Base-by-base conservation (phyloP, 331 rosid genomes). In the Rhamnella rubrinervis region DNA sequence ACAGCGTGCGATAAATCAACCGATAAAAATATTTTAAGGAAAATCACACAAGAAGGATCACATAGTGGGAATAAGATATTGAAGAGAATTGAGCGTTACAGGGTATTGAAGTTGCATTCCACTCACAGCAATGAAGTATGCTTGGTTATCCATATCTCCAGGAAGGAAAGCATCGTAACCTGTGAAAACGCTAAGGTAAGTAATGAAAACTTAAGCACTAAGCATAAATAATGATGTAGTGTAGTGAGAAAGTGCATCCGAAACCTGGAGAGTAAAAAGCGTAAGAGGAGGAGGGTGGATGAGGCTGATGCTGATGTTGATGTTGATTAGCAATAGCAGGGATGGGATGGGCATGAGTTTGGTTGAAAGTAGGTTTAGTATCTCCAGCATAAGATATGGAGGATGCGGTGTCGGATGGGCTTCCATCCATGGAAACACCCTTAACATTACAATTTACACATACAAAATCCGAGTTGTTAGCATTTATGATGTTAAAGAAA, bases 241-340 rank as follows among this genome's bases (percentile, higher is more conserved):
- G 78, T 49, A 55, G 51, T 26, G 31, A 70, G 70, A 65, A 68
- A 53, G 68, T 50, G 72, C 70, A 61, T 50, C 88, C 46, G 41
- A 67, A 74, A 90, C 96, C 96, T 84, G 95, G 90, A 84, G 82
- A 85, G 53, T 80, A 82, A 79, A 86, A 90, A 35, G 92, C 88
- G 63, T 90, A 85, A 82, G 74, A 80, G 53, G 87, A 77, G 21
- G 82, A 66, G 55, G 80, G 89, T 31, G 35, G 35, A 31, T 31
- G 35, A 31, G 31, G 31, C 4, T 26, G 31, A 26, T 26, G 31
- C 4, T 26, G 31, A 26, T 26, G 31, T 26, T 26, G 31, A 26
- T 26, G 31, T 26, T 26, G 31, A 26, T 26, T 26, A 26, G 31
- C 31, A 81, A 81, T 84, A 35, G 68, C 65, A 61, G 70, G 28